Evolutionary conservation across 2,329 filamentous ascomycete species (phyloP), one percentile per base, ranked within the genome.

Genomic region (Phialocephala sp.): DNA sequence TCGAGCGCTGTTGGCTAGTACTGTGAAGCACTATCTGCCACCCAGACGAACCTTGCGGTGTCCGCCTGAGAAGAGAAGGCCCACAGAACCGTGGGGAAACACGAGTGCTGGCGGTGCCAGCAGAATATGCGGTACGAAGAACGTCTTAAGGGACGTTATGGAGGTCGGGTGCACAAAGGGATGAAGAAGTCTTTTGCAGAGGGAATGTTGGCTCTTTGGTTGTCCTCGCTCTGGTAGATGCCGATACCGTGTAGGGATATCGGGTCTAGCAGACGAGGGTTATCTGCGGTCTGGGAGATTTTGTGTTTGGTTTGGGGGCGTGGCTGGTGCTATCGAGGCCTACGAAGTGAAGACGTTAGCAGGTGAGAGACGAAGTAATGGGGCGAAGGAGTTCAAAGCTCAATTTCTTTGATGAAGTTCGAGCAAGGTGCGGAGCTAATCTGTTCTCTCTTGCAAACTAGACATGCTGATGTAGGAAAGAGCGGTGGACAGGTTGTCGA

Each of bases 51-150:
- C 91, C 87, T 90, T 93, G 91, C 88, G 88, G 90, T 85, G 91
- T 91, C 85, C 91, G 93, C 87, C 89, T 91, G 92, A 94, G 92
- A 84, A 94, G 91, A 95, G 92, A 93, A 95, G 93, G 92, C 93
- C 92, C 93, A 95, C 91, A 88, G 86, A 85, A 86, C 80, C 83
- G 85, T 84, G 82, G 83, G 81, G 79, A 80, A 80, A 75, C 74
- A 76, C 80, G 80, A 84, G 86, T 87, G 91, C 91, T 94, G 91
- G 93, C 91, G 87, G 87, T 91, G 91, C 92, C 91, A 93, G 91
- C 91, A 88, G 85, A 91, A 85, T 85, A 75, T 72, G 78, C 70
- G 76, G 75, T 72, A 73, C 73, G 62, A 68, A 71, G 88, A 87
- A 88, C 86, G 89, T 85, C 85, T 84, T 82, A 80, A 82, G 83